These are phyloP conservation scores for Carex littledalei DNA, from an alignment of 176 grass and related monocot species.

Conservation along the genomic window DNA sequence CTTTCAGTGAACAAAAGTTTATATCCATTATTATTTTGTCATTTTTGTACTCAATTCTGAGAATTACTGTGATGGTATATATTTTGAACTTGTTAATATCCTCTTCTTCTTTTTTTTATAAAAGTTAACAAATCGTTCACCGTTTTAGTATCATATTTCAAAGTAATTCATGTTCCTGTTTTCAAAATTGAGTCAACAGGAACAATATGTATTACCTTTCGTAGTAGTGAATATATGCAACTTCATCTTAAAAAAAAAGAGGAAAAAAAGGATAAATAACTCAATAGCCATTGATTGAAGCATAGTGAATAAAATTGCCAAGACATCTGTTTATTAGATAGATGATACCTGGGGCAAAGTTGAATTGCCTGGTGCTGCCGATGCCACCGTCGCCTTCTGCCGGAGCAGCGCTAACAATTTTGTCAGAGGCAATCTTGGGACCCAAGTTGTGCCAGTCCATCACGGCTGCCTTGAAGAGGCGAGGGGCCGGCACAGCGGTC, in stretches of 20 bases:
- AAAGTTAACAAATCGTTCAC: too few relatives aligned
- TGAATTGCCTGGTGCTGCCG: constrained; percentile 61
- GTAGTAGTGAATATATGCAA: neutral
- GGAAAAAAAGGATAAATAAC: too few relatives aligned
- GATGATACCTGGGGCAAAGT: constrained; percentile 58
- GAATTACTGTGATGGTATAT: neutral
- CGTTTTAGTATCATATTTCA: too few relatives aligned
- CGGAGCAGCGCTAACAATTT: constrained; percentile 40
- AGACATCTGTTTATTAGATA: neutral
- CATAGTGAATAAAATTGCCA: too few relatives aligned
- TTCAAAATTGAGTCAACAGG: too few relatives aligned
- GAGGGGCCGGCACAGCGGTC: constrained; percentile 32
- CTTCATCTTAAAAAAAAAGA: neutral
- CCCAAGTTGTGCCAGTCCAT: constrained; percentile 71
- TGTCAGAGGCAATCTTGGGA: constrained; percentile 45
- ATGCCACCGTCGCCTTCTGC: constrained; percentile 36
- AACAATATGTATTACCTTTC: neutral
- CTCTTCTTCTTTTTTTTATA: too few relatives aligned
- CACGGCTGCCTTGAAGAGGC: constrained; percentile 58
- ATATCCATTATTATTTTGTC: neutral
- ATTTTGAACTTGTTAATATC: too few relatives aligned
- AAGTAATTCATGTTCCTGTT: too few relatives aligned
- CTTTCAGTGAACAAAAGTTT: neutral
- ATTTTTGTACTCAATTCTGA: neutral
- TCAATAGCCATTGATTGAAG: too few relatives aligned